Evolutionary conservation across 768 basidiomycete species (phyloP).

Genomic region (Tubosaeta sp.): DNA sequence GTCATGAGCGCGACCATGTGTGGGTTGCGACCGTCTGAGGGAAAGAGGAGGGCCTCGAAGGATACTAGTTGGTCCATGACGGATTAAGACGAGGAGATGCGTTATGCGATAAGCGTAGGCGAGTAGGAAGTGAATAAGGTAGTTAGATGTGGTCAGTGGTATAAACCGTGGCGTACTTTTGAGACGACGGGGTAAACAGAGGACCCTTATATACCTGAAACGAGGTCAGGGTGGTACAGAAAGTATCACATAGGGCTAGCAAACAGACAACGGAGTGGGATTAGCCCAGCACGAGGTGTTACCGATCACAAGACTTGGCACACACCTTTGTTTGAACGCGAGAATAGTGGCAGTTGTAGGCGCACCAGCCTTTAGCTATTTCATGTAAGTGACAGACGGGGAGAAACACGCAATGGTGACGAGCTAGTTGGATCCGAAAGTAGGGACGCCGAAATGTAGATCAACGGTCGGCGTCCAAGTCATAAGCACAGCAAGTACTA

Average conservation of each 20-base stretch:
- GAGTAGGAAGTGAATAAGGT: slow-evolving; percentile 19
- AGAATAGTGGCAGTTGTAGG: neutral
- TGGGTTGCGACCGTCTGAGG: slow-evolving; percentile 72
- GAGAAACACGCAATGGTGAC: slow-evolving; percentile 7
- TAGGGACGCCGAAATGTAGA: slow-evolving; percentile 13
- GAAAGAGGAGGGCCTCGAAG: slow-evolving; percentile 74
- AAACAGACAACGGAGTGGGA: slow-evolving; percentile 24
- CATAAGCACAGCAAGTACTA: slow-evolving; percentile 2
- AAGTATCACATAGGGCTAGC: slow-evolving; percentile 20
- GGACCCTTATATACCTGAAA: slow-evolving; percentile 33
- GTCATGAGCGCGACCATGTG: slow-evolving; percentile 72
- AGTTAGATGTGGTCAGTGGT: slow-evolving; percentile 15
- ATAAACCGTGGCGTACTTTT: slow-evolving; percentile 21
- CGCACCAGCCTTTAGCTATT: slow-evolving; percentile 1
- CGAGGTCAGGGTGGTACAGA: slow-evolving; percentile 37
- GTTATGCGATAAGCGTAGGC: slow-evolving; percentile 12
- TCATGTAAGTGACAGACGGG: slow-evolving; percentile 15
- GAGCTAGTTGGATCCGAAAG: slow-evolving; percentile 10
- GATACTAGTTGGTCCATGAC: slow-evolving; percentile 60
- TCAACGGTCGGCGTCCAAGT: slow-evolving; percentile 7
- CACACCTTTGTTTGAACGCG: slow-evolving; percentile 5
- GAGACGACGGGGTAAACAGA: slow-evolving; percentile 13
- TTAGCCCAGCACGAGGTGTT: slow-evolving; percentile 36
- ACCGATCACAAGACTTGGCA: slow-evolving; percentile 20
- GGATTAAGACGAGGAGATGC: slow-evolving; percentile 12